A percentile compares a stretch with the other conserved stretches of the same genome.
Evolutionary conservation across 2,329 filamentous ascomycete species (phyloP).

Genomic region (Fusarium devonianum): DNA sequence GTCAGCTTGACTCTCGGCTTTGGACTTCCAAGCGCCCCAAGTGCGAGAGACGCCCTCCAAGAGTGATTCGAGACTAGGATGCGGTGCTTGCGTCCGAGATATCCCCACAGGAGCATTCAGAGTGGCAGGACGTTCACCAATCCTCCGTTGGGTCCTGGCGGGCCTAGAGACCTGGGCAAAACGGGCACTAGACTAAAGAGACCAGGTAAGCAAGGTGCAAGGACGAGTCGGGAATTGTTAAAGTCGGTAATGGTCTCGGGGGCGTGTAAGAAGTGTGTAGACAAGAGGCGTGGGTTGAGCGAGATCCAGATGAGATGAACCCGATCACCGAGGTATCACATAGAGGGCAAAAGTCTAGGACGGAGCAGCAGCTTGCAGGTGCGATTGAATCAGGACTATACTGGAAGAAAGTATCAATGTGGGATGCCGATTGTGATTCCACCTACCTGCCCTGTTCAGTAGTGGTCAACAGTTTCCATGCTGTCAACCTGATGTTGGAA

Average conservation of each 20-base stretch:
- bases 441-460: too few species aligned
- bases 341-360: neutral
- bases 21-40: conserved; percentile 2
- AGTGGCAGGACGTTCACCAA: conserved; percentile 7
- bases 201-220: conserved; percentile 1
- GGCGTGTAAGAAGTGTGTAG: conserved; percentile 1
- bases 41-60: neutral
- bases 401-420: too few species aligned
- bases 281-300: conserved; percentile 1
- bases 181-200: neutral
- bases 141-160: neutral
- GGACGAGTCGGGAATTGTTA: neutral
- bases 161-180: neutral
- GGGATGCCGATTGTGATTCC: too few species aligned
- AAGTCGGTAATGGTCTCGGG: conserved; percentile 2
- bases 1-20: neutral
- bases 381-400: too few species aligned
- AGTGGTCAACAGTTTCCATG: too few species aligned
- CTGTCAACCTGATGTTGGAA: too few species aligned
- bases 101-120: too few species aligned
- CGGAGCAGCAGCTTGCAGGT: too few species aligned
- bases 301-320: neutral
- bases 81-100: conserved; percentile 2
- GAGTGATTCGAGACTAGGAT: neutral
- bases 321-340: neutral